phyloP scores from a whole-genome alignment of 2,329 filamentous ascomycete species.

The Colletotrichum zoysiae region DNA sequence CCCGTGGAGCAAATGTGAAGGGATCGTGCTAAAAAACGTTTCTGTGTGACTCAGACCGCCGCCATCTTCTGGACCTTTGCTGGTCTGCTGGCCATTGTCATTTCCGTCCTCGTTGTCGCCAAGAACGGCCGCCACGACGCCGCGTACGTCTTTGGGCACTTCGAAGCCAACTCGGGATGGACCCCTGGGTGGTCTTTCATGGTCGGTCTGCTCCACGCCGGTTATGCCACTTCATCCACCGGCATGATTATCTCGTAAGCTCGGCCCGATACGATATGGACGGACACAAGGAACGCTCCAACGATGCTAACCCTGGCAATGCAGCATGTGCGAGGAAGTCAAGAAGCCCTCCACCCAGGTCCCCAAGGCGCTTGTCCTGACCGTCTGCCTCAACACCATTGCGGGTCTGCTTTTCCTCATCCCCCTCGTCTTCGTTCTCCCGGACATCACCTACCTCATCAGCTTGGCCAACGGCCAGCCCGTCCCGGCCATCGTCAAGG shows the following conservation, averaged over 20 bases:
- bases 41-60: constrained; percentile 65
- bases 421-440: constrained; percentile 77
- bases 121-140: constrained; percentile 75
- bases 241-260: constrained; percentile 84
- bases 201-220: constrained; percentile 78
- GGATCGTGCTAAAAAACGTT: constrained; percentile 23
- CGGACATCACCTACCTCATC: constrained; percentile 68
- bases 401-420: constrained; percentile 77
- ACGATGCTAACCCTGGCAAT: constrained; percentile 33
- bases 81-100: constrained; percentile 74
- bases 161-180: constrained; percentile 78
- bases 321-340: constrained; percentile 81
- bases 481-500: constrained; percentile 73
- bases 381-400: constrained; percentile 75
- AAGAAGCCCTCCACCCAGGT: constrained; percentile 74
- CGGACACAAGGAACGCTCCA: constrained; percentile 3
- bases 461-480: constrained; percentile 70
- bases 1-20: background rate
- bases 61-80: constrained; percentile 82
- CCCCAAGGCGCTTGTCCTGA: constrained; percentile 78
- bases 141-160: constrained; percentile 75
- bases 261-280: constrained; percentile 24
- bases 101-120: constrained; percentile 74
- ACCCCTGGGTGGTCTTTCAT: constrained; percentile 78
- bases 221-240: constrained; percentile 80